These are phyloP conservation scores for Alternaria dauci DNA, from an alignment of 2,329 filamentous ascomycete genomes.

Conservation along the genomic window DNA sequence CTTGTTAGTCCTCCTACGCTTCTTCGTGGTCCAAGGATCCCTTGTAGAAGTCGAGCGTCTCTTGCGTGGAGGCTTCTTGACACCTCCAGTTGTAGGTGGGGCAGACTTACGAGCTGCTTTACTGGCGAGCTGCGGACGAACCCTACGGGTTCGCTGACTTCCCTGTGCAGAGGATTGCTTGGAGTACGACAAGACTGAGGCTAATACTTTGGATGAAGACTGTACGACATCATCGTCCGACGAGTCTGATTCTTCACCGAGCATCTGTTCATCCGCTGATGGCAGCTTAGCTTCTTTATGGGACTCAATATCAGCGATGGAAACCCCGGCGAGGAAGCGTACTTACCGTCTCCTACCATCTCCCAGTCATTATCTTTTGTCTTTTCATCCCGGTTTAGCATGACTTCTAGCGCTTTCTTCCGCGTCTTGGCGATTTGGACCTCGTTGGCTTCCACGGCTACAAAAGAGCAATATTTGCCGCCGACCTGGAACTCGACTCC, in stretches of 20 bases:
- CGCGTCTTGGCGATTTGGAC: background rate
- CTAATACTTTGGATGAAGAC: background rate
- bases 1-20: background rate
- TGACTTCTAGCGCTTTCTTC: background rate
- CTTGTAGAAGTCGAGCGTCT: background rate
- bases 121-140: background rate
- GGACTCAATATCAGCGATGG: background rate
- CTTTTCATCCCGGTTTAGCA: background rate
- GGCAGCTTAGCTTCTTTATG: background rate
- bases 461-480: conserved; percentile 11
- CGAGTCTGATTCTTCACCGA: no score
- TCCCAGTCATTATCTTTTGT: conserved; percentile 6
- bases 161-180: background rate
- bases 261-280: background rate
- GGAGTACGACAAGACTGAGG: no score
- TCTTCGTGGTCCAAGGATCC: background rate
- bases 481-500: conserved; percentile 11
- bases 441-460: conserved; percentile 12
- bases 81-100: background rate
- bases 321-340: background rate
- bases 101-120: conserved; percentile 5
- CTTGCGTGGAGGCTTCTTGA: background rate
- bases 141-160: background rate
- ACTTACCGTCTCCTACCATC: background rate
- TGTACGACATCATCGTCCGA: no score